A percentile compares a stretch with the other conserved stretches of the same genome.
Conservation (phyloP, 768 basidiomycete species). For the Hypholoma fasciculare region DNA sequence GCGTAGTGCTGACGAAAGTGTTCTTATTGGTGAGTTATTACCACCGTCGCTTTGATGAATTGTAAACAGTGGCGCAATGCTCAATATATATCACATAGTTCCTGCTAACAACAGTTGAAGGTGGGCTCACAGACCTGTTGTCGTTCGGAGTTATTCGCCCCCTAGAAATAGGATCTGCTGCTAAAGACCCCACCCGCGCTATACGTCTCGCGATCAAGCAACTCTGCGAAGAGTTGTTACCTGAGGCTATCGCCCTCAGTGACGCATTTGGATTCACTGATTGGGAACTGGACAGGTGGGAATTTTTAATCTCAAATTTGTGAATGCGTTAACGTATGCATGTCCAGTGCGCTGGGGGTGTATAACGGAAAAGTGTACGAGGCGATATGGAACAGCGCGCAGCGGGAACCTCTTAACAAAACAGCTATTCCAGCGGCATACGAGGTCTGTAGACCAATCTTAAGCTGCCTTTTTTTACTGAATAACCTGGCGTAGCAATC, state of each 20-base stretch:
- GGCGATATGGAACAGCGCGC: constrained; percentile 58
- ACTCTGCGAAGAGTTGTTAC: constrained; percentile 52
- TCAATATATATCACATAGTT: constrained; percentile 39
- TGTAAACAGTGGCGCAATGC: background rate
- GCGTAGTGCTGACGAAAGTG: constrained; percentile 32
- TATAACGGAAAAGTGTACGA: constrained; percentile 69
- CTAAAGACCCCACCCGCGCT: constrained; percentile 42
- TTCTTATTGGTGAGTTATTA: constrained; percentile 42
- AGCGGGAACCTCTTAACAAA: constrained; percentile 60
- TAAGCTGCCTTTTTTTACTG: background rate
- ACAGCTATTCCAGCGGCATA: constrained; percentile 55
- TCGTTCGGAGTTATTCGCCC: constrained; percentile 47
- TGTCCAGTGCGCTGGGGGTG: constrained; percentile 53
- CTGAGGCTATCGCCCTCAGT: constrained; percentile 65
- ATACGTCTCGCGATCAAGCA: constrained; percentile 51
- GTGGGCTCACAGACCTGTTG: constrained; percentile 56
- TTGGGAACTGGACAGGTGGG: constrained; percentile 71
- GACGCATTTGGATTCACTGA: constrained; percentile 78
- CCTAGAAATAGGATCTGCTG: constrained; percentile 5
- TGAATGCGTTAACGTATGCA: background rate
- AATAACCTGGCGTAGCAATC: constrained; percentile 31
- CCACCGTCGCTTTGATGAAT: background rate
- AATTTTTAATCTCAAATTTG: background rate
- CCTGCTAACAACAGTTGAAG: constrained; percentile 57
- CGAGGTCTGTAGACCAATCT: constrained; percentile 36